Base-by-base conservation (phyloP, 495 filamentous ascomycete species). In the Aspergillus avenaceus region DNA sequence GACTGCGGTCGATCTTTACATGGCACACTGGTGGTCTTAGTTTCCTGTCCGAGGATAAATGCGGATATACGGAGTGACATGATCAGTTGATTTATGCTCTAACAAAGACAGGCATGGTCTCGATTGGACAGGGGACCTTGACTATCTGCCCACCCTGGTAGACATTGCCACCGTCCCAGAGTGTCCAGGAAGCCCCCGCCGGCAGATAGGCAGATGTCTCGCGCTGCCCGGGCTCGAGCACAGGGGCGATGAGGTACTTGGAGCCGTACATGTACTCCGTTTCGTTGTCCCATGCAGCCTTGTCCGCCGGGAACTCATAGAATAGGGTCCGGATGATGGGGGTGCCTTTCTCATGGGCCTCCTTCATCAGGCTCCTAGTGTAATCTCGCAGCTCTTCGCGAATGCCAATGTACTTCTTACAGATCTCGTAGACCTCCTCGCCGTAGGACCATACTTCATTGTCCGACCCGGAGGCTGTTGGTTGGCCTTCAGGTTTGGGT, bases 381-480 rank as follows among this genome's bases (percentile, higher is more conserved):
- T 83, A 83, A 7, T 69, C 67, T 3, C 78, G 64, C 56, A 83
- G 51, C 42, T 72, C 56, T 64, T 81, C 79, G 9, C 80, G 73
- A 23, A 82, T 66, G 3, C 36, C 46, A 44, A 84, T 69, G 44
- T 81, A 83, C 54, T 69, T 74, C 62, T 74, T 70, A 64, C 77
- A 81, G 34, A 83, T 79, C 25, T 64, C 69, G 58, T 78, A 80
- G 9, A 80, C 71, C 41, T 77, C 68, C 23, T 74, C 68, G 2
- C 79, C 79, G 53, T 81, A 84, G 13, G 68, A 75, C 79, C 79
- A 84, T 24, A 84, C 71, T 62, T 84, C 80, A 58, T 84, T 84
- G 11, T 66, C 46, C 2, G 76, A 73, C 2, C 76, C 78, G 12
- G 61, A 60, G 11, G 71, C 60, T 9, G 66, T 70, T 7, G 66